Base-by-base conservation (phyloP, 495 filamentous ascomycete genomes). In the Penicillium dipodomyicola region DNA sequence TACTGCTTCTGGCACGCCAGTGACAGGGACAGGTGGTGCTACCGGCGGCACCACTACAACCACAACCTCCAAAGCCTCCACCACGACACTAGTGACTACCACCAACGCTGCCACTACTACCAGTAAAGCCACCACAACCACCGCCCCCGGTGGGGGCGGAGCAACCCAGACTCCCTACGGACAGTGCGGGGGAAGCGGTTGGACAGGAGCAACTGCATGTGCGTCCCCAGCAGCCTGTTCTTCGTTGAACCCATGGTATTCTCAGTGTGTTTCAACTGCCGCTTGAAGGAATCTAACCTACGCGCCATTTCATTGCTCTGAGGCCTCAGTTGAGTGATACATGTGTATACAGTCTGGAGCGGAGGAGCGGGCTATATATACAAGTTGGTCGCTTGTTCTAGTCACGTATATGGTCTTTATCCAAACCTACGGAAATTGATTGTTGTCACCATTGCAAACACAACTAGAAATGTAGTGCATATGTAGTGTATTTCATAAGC, bases 141-240 rank as follows among this genome's bases (percentile, higher is more conserved):
- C 59, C 9, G 45, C 65, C 11, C 32, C 40, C 7, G 49, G 22
- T 10, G 42, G 42, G 6, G 43, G 47, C 5, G 33, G 54, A 30
- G 59, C 66, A 6, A 63, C 62, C 15, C 69, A 72, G 42, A 59
- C 67, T 6, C 37, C 67, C 15, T 73, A 65, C 53, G 79, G 70
- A 1, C 81, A 84, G 49, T 84, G 81, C 42, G 80, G 81, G 32
- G 81, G 81, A 12, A 60, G 32, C 35, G 64, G 68, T 25, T 82
- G 77, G 73, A 65, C 61, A 8, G 81, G 80, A 15, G 47, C 76
- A 2, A 79, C 74, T 1, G 74, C 67, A 30, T 84, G 81, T 53
- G 64, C 58, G 7, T 47, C 72, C 5, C 69, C 73, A 23, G 71
- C 77, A 6, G 68, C 69, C 22, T 84, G 80, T 69, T 59, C 66